Conservation (phyloP, 306 rosid species). For the Urtica urens region DNA sequence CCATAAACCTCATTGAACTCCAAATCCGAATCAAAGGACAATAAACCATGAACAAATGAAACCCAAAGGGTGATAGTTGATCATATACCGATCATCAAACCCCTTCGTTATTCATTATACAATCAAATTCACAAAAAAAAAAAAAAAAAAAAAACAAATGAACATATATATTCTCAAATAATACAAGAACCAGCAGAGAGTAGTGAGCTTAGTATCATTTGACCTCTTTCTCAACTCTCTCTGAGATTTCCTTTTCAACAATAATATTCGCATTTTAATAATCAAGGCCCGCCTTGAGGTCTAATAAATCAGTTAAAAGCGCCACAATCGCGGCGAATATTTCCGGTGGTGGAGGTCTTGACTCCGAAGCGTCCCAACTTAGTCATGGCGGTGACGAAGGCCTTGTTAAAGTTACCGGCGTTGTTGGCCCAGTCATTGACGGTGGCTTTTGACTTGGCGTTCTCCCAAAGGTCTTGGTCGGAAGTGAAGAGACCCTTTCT, state of each 20-base stretch:
- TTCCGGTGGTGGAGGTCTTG: slow-evolving; percentile 44
- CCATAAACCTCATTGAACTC: not conserved
- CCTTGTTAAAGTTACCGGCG: slow-evolving; percentile 24
- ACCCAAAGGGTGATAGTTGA: not conserved
- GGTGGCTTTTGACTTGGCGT: slow-evolving; percentile 34
- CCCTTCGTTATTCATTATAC: slow-evolving; percentile 1
- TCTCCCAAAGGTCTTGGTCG: slow-evolving; percentile 52
- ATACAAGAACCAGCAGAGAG: too few relatives aligned
- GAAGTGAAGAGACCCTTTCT: slow-evolving; percentile 58
- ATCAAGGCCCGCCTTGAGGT: too few relatives aligned
- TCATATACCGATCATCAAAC: not conserved
- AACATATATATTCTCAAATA: not conserved
- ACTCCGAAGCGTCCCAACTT: slow-evolving; percentile 72
- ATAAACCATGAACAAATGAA: not conserved
- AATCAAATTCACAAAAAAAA: not conserved
- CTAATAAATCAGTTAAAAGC: slow-evolving; percentile 37
- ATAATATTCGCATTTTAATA: not conserved
- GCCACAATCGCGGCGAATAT: slow-evolving; percentile 49
- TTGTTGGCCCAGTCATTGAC: slow-evolving; percentile 43
- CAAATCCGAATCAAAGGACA: not conserved
- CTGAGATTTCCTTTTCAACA: too few relatives aligned
- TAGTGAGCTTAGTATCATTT: too few relatives aligned
- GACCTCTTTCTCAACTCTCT: too few relatives aligned
- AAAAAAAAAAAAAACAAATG: too few relatives aligned
- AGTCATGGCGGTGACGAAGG: slow-evolving; percentile 50